Evolutionary conservation across 495 filamentous ascomycete genomes (phyloP), one percentile per base, ranked within the genome.

Genomic region (Tuber microsphaerosporum): DNA sequence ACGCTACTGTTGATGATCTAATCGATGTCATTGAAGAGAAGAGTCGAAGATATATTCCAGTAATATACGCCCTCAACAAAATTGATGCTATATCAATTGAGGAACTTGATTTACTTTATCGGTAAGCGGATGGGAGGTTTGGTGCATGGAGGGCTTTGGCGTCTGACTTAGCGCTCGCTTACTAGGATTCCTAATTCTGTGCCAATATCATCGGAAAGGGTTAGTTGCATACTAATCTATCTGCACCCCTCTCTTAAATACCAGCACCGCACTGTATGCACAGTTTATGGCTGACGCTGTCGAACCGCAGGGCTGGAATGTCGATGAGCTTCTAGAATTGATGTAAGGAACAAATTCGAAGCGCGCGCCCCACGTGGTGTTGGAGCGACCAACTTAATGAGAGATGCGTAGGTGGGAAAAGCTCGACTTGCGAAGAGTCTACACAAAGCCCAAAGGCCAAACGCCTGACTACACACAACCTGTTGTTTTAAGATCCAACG

Each of bases 61-160:
- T 98, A 75, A 91, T 99, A 70, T 99, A 99, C 86, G 94, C 96
- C 7, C 87, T 99, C 83, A 99, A 99, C 88, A 99, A 99, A 87
- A 99, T 99, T 78, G 95, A 99, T 85, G 90, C 94, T 61, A 97
- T 99, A 81, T 93, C 93, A 65, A 97, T 99, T 81, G 94, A 99
- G 84, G 95, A 99, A 84, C 86, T 99, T 76, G 95, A 99, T 84
- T 86, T 99, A 71, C 86, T 99, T 42, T 99, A 99, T 84, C 90
- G 95, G 79, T 78, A 73, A 26, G 76, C 34, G 42, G n/a, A 17
- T 22, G 31, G 19, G 39, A 45, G 73, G n/a, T n/a, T 19, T 19
- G 22, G 9, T 39, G 16, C 42, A n/a, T 46, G 31, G 31, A 39
- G 34, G 20, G 41, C 22, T 71, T 75, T 42, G 26, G 17, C 26